phyloP scores from a whole-genome alignment of 108 stramenopile genomes.

The Phaeodactylum tricornutum region DNA sequence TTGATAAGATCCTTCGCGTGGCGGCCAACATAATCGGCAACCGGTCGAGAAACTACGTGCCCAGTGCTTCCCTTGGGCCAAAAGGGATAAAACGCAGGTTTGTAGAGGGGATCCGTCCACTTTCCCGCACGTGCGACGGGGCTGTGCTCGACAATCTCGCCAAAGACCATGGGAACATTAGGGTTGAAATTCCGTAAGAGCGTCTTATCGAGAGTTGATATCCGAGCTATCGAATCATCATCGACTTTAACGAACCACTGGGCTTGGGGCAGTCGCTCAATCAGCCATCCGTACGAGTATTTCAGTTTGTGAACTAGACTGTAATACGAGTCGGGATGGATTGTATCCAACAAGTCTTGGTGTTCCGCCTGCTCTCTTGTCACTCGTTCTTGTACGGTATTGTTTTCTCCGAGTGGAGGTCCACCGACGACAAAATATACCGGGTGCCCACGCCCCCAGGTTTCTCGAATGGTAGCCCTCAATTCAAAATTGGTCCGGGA shows the following conservation, averaged over 20 bases:
- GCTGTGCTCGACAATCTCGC: conserved; percentile 20
- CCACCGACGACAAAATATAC: conserved; percentile 35
- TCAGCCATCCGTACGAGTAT: conserved; percentile 20
- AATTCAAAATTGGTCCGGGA: conserved; percentile 15
- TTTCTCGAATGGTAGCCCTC: conserved; percentile 37
- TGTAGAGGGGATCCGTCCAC: conserved; percentile 18
- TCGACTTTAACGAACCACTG: conserved; percentile 44
- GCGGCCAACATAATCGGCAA: conserved; percentile 17
- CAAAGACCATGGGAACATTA: conserved; percentile 23
- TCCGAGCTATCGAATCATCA: conserved; percentile 28
- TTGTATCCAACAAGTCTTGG: conserved; percentile 24
- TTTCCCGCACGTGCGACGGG: conserved; percentile 16
- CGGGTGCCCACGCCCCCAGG: conserved; percentile 13
- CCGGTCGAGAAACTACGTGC: conserved; percentile 22
- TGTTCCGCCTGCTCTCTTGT: conserved; percentile 9
- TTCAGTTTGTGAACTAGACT: conserved; percentile 26
- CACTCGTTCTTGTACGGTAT: conserved; percentile 3
- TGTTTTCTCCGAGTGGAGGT: conserved; percentile 2
- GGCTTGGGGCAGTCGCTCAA: conserved; percentile 6
- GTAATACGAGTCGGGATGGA: conserved; percentile 19
- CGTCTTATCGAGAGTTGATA: conserved; percentile 9
- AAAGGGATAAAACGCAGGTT: conserved; percentile 17
- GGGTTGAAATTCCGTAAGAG: conserved; percentile 18
- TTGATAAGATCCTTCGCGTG: conserved; percentile 3
- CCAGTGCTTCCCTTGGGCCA: conserved; percentile 31